Base-by-base conservation (phyloP, 2,329 filamentous ascomycete species). In the Colletotrichum higginsianum region DNA sequence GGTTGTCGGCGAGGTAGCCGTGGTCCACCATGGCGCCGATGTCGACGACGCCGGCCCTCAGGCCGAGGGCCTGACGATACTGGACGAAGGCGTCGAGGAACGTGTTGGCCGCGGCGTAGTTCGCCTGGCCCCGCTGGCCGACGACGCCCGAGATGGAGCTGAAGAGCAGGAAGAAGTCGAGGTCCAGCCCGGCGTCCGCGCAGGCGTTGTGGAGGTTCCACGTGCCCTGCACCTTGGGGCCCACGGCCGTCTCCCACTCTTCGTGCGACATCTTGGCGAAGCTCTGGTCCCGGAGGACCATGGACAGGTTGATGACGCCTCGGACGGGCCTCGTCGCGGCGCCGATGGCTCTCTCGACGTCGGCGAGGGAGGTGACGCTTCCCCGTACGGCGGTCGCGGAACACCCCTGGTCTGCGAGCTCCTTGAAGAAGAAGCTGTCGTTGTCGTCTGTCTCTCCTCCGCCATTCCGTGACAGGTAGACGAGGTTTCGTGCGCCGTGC, bases 241-340 rank as follows among this genome's bases (percentile, higher is more conserved):
- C 53, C 7, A 74, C 61, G 0, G 75, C 70, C 61, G 73, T 68
- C 1, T 71, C 55, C 79, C 80, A 84, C 4, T 81, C 71, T 1
- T 70, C 73, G 16, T 78, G 66, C 0, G 74, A 79, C 82, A 86
- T 85, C 21, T 80, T 75, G 0, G 70, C 42, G 50, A 66, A 56
- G n/a, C 57, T 53, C 13, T 57, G 42, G 35, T 71, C 68, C 5
- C 38, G 64, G 7, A 78, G 73, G 3, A 84, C 78, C 82, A 85
- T 84, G 4, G 83, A 77, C 56, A 80, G 74, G 49, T 86, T 82
- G 11, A 86, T 68, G 6, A 85, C 75, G n/a, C 84, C 83, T 21
- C 78, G 77, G 15, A 85, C 66, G 0, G 69, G 79, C 77, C 74
- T 46, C 21, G 75, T 38, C 47, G 75, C 72, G 7, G 64, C 61